Conservation (phyloP, 352 stramenopile species). For the Globisporangium apiculatum region DNA sequence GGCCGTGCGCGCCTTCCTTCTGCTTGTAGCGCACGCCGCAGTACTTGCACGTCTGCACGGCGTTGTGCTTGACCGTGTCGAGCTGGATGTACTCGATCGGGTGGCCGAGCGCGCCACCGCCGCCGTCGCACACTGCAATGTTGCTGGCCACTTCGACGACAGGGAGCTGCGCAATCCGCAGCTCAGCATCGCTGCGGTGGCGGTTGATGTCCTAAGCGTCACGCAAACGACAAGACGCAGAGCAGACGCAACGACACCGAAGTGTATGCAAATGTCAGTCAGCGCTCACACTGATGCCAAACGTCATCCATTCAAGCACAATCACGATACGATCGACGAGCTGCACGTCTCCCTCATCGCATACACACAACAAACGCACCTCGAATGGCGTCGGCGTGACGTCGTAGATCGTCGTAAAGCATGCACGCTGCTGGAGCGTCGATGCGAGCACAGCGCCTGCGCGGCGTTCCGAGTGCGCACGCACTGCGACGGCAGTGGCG, state of each 20-base stretch:
- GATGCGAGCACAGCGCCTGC: conserved; percentile 6
- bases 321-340: neutral
- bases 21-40: conserved; percentile 89
- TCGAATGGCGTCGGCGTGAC: conserved; percentile 43
- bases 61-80: conserved; percentile 72
- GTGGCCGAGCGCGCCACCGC: conserved; percentile 94
- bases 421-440: conserved; percentile 25
- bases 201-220: conserved; percentile 56
- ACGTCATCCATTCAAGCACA: neutral
- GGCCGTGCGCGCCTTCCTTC: conserved; percentile 61
- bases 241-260: neutral
- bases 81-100: conserved; percentile 95
- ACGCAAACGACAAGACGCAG: neutral
- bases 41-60: conserved; percentile 88
- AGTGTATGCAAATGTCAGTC: neutral
- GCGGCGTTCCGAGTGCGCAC: conserved; percentile 5
- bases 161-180: conserved; percentile 80
- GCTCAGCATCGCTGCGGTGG: conserved; percentile 87
- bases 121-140: conserved; percentile 93
- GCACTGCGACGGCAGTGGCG: conserved; percentile 13
- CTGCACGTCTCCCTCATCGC: neutral
- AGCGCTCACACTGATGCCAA: neutral
- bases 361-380: conserved; percentile 16
- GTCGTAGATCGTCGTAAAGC: conserved; percentile 71
- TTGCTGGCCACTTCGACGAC: conserved; percentile 89